Percentiles rank a stretch among this genome's conserved stretches.
Conservation (phyloP, 2,329 filamentous ascomycete species). For the Myriosclerotinia curreyana region DNA sequence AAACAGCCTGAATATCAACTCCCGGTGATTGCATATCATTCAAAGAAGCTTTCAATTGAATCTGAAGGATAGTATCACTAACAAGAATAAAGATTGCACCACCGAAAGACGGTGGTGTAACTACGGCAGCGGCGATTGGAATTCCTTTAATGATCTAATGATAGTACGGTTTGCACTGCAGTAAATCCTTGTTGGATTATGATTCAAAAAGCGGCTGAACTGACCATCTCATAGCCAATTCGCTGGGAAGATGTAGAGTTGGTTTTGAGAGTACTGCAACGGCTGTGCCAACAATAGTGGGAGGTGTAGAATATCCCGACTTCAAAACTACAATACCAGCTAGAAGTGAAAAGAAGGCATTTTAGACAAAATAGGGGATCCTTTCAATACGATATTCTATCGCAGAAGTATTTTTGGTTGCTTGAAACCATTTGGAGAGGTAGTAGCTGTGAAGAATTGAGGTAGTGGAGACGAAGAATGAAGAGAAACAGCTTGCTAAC, state of each 20-base stretch:
- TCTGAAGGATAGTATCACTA: slow-evolving; percentile 45
- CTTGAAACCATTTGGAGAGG: slow-evolving; percentile 36
- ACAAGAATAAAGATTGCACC: slow-evolving; percentile 49
- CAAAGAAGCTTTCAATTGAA: slow-evolving; percentile 28
- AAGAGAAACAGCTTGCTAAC: slow-evolving; percentile 31
- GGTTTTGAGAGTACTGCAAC: slow-evolving; percentile 33
- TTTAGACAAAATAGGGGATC: slow-evolving; percentile 31
- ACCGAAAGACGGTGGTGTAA: slow-evolving; percentile 46
- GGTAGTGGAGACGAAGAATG: slow-evolving; percentile 26
- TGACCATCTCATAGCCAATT: slow-evolving; percentile 46
- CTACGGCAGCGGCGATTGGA: slow-evolving; percentile 44
- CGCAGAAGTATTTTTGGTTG: slow-evolving; percentile 26
- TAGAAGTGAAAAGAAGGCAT: slow-evolving; percentile 37
- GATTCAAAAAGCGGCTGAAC: slow-evolving; percentile 34
- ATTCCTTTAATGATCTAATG: slow-evolving; percentile 42
- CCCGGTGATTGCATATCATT: slow-evolving; percentile 25
- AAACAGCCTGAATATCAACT: slow-evolving; percentile 33
- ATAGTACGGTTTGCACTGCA: slow-evolving; percentile 37
- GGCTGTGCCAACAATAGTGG: slow-evolving; percentile 28
- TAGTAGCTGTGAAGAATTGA: slow-evolving; percentile 36
- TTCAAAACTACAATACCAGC: slow-evolving; percentile 37
- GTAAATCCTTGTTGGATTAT: slow-evolving; percentile 36
- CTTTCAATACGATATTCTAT: slow-evolving; percentile 30
- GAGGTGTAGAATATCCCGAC: slow-evolving; percentile 38
- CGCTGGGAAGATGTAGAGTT: slow-evolving; percentile 44